Base-by-base conservation (phyloP, 441 rosid genomes). In the Syzygium syzygioides region DNA sequence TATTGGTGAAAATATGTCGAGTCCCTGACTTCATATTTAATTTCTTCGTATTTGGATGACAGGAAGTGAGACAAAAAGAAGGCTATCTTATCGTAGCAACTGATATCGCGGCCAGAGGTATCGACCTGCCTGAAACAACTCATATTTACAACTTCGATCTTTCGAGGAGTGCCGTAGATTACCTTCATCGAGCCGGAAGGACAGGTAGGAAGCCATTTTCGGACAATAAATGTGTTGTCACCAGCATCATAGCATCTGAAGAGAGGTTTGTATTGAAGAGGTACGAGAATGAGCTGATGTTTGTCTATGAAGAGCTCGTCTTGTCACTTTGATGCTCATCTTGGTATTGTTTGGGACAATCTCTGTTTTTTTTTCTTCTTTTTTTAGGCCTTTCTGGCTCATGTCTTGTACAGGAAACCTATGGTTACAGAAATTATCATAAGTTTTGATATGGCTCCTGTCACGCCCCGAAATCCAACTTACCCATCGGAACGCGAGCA, bases 131-230 rank as follows among this genome's bases (percentile, higher is more conserved):
- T 3, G 98, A 96, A 90, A 98, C 99, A 79, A 95, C 98, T 91
- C 98, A 96, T 76, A 94, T 98, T 84, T 98, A 94, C 94, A 98
- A 98, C 93, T 98, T 95, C 89, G 96, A 96, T 92, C 94, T 95
- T 83, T 99, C 99, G 30, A 95, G 93, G 92, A 92, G 94, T 87
- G 98, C 95, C 55, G 92, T 95, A 66, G 97, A 95, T 89, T 96
- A 98, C 93, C 95, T 98, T 87, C 98, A 98, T 91, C 93, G 97
- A 79, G 98, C 99, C 57, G 99, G 99, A 92, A 93, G 99, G 92
- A 93, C 99, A 90, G 97, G 99, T 87, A 95, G 99, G 91, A 96
- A 93, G 87, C 99, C 98, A 17, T 96, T 98, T 93, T 96, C 99
- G 14, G 96, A 95, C 62, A 89, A 93, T 91, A 94, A 93, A 89